phyloP scores from a whole-genome alignment of 139 green algal genomes.

The Tetratostichococcus sp. region DNA sequence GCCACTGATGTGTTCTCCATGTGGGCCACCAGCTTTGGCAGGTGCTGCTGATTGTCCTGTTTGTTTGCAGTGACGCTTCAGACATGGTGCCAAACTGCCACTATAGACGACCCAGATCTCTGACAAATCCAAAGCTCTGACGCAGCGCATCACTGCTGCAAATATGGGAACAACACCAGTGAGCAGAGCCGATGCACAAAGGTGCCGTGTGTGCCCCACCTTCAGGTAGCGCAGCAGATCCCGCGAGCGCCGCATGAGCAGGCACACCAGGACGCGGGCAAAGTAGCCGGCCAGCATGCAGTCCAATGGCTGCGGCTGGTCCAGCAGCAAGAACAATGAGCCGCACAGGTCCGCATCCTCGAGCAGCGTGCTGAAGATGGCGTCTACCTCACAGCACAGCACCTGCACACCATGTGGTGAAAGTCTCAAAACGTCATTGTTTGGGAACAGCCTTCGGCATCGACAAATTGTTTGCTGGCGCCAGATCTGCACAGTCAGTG shows the following conservation, averaged over 20 bases:
- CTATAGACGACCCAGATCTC: too few species aligned
- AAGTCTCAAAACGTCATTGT: too few species aligned
- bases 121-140: too few species aligned
- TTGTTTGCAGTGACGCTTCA: neutral
- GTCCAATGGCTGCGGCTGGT: conserved; percentile 53
- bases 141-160: too few species aligned
- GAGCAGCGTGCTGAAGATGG: conserved; percentile 85
- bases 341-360: conserved; percentile 57
- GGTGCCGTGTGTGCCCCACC: conserved; percentile 1
- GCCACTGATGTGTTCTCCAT: conserved; percentile 75
- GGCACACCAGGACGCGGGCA: conserved; percentile 72
- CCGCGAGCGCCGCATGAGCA: conserved; percentile 60
- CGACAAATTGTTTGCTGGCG: too few species aligned
- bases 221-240: conserved; percentile 71
- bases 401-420: conserved; percentile 43
- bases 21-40: conserved; percentile 54
- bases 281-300: conserved; percentile 91
- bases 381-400: conserved; percentile 95
- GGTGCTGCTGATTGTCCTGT: conserved; percentile 23
- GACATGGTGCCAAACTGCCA: too few species aligned
- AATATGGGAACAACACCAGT: too few species aligned
- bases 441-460: too few species aligned
- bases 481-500: too few species aligned
- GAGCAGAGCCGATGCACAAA: too few species aligned
- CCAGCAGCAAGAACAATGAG: conserved; percentile 76